Conservation (phyloP, 208 protist species). For the Leishmania tropica region DNA sequence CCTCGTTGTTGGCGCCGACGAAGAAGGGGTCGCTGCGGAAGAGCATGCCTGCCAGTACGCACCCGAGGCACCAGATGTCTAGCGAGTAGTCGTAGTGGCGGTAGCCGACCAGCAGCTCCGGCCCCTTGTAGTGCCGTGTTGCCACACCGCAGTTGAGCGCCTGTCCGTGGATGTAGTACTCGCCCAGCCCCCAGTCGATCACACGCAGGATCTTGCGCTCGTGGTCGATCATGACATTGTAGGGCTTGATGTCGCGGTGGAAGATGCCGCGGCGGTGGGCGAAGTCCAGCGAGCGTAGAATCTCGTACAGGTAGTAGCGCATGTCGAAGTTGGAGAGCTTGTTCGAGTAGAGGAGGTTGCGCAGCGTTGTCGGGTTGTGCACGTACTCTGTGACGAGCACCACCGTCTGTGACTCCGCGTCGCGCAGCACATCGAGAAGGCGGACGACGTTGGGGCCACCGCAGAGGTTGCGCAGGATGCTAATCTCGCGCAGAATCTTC, state of each 20-base stretch:
- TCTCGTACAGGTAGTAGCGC: conserved; percentile 98
- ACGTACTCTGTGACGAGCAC: conserved; percentile 99
- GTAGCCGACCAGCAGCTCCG: conserved; percentile 98
- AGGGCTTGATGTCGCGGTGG: conserved; percentile 99
- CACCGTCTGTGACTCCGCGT: conserved; percentile 95
- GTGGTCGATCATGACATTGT: conserved; percentile 99
- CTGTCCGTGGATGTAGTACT: conserved; percentile 98
- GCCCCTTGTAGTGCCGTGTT: conserved; percentile 99
- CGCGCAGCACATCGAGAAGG: conserved; percentile 97
- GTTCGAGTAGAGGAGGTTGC: conserved; percentile 94
- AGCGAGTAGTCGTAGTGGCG: conserved; percentile 99
- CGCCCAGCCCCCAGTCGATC: conserved; percentile 98
- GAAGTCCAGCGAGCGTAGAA: conserved; percentile 96
- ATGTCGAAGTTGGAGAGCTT: conserved; percentile 97
- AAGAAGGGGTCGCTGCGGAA: conserved; percentile 99
- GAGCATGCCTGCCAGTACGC: conserved; percentile 99
- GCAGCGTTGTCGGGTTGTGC: conserved; percentile 96
- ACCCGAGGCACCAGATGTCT: conserved; percentile 99
- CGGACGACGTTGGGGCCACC: conserved; percentile 99
- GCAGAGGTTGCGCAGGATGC: conserved; percentile 98
- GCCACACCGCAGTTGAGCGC: conserved; percentile 99
- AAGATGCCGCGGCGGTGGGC: conserved; percentile 99
- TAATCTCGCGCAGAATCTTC: conserved; percentile 99
- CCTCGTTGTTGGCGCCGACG: conserved; percentile 97
- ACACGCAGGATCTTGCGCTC: conserved; percentile 93